phyloP scores from a whole-genome alignment of 768 basidiomycete genomes.

The Suillus discolor region DNA sequence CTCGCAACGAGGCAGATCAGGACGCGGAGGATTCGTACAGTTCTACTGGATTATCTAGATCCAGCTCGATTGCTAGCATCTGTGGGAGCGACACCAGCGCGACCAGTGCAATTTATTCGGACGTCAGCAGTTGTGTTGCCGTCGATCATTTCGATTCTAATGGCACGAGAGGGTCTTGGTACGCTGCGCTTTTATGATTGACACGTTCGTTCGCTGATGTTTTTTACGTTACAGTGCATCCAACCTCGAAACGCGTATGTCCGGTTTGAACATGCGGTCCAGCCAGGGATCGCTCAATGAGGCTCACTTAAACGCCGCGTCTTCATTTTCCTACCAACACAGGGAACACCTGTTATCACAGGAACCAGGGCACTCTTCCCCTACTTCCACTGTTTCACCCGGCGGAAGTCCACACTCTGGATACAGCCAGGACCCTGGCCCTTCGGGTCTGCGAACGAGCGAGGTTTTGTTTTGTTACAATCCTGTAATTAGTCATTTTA shows the following conservation, averaged over 20 bases:
- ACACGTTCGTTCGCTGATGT: constrained; percentile 12
- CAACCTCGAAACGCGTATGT: constrained; percentile 34
- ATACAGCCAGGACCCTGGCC: constrained; percentile 23
- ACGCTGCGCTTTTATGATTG: constrained; percentile 12
- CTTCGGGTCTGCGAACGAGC: constrained; percentile 24
- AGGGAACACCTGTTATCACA: constrained; percentile 28
- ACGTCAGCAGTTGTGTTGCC: constrained; percentile 40
- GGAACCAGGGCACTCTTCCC: constrained; percentile 43
- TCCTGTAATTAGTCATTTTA: constrained; percentile 16
- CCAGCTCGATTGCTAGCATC: constrained; percentile 62
- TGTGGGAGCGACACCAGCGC: constrained; percentile 60
- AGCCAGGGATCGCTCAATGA: constrained; percentile 36
- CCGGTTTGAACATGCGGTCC: constrained; percentile 35
- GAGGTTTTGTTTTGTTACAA: constrained; percentile 29
- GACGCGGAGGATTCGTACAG: constrained; percentile 57
- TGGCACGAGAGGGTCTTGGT: constrained; percentile 36
- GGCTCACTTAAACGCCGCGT: constrained; percentile 23
- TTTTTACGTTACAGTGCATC: constrained; percentile 28
- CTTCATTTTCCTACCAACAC: constrained; percentile 20
- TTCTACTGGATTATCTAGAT: constrained; percentile 51
- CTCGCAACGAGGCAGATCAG: constrained; percentile 44
- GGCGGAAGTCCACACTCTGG: constrained; percentile 35
- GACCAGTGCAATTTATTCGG: constrained; percentile 53
- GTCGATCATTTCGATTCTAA: constrained; percentile 37
- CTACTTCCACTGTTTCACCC: constrained; percentile 47